Percentiles rank a stretch among this genome's conserved stretches.
These are phyloP conservation scores for Rhodotorula sphaerocarpa DNA, from an alignment of 768 basidiomycete species.

Conservation along the genomic window DNA sequence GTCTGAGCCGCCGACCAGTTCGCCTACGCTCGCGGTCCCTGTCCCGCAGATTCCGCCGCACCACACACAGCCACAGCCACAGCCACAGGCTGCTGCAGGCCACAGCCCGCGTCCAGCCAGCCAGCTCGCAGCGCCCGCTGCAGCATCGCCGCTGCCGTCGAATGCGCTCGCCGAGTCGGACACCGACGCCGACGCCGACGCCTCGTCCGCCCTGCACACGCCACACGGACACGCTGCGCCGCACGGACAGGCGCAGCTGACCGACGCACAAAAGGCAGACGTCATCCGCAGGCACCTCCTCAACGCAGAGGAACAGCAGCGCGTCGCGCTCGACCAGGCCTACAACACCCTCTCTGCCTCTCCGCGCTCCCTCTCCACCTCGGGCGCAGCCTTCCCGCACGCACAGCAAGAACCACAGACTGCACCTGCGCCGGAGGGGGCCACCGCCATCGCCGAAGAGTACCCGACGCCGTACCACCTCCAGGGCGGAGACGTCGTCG, in stretches of 20 bases:
- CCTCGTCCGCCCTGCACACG: too few relatives aligned
- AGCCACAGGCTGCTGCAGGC: too few relatives aligned
- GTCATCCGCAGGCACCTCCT: conserved; percentile 74
- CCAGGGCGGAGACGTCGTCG: conserved; percentile 29
- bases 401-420: not conserved
- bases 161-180: too few relatives aligned
- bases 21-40: too few relatives aligned
- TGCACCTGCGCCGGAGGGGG: not conserved
- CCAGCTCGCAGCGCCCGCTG: not conserved
- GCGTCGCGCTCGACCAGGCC: conserved; percentile 40
- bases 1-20: too few relatives aligned
- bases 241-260: conserved; percentile 45
- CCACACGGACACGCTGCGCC: too few relatives aligned
- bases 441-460: not conserved
- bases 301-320: conserved; percentile 57
- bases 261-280: conserved; percentile 74
- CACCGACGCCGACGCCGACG: too few relatives aligned
- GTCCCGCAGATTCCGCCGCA: not conserved
- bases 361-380: too few relatives aligned
- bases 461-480: conserved; percentile 36
- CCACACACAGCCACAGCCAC: too few relatives aligned
- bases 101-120: too few relatives aligned
- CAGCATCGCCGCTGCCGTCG: too few relatives aligned
- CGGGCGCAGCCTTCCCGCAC: conserved; percentile 7
- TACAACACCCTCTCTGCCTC: too few relatives aligned